These are phyloP conservation scores for Aspergillus wentii DNA, from an alignment of 495 filamentous ascomycete genomes.

Conservation along the genomic window DNA sequence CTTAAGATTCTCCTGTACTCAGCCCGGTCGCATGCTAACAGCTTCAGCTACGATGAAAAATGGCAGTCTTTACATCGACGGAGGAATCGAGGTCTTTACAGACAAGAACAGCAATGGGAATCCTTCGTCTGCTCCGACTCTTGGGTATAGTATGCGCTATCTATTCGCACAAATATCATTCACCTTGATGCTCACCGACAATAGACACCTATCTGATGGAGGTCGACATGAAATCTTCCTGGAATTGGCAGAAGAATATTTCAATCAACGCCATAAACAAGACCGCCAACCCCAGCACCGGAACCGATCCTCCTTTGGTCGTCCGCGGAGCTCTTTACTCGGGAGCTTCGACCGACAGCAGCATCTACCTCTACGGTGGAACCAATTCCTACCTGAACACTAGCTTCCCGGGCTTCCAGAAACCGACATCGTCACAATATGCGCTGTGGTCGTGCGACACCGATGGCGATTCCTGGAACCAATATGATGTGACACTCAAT, in stretches of 20 bases:
- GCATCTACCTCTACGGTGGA: constrained; percentile 32
- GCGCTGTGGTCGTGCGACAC: constrained; percentile 22
- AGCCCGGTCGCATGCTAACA: constrained; percentile 6
- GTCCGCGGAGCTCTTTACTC: constrained; percentile 31
- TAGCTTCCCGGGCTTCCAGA: constrained; percentile 25
- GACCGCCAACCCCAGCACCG: constrained; percentile 17
- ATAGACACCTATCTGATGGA: constrained; percentile 32
- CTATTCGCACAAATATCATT: background rate
- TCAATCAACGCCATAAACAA: constrained; percentile 25
- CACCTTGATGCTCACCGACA: constrained; percentile 3
- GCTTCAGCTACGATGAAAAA: constrained; percentile 30
- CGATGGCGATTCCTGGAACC: constrained; percentile 18
- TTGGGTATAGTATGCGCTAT: constrained; percentile 17
- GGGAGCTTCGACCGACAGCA: constrained; percentile 11
- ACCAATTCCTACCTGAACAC: constrained; percentile 25
- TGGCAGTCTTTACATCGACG: constrained; percentile 32
- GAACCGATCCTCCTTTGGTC: constrained; percentile 20
- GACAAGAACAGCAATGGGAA: constrained; percentile 7
- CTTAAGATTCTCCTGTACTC: background rate
- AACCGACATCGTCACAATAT: constrained; percentile 17
- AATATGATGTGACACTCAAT: constrained; percentile 26
- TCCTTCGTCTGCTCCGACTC: constrained; percentile 7
- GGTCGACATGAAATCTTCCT: constrained; percentile 30
- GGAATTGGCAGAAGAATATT: constrained; percentile 40
- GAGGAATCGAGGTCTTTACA: constrained; percentile 28